Evolutionary conservation across 2,329 filamentous ascomycete genomes (phyloP), one percentile per base, ranked within the genome.

Genomic region (Monilinia vaccinii-corymbosi): DNA sequence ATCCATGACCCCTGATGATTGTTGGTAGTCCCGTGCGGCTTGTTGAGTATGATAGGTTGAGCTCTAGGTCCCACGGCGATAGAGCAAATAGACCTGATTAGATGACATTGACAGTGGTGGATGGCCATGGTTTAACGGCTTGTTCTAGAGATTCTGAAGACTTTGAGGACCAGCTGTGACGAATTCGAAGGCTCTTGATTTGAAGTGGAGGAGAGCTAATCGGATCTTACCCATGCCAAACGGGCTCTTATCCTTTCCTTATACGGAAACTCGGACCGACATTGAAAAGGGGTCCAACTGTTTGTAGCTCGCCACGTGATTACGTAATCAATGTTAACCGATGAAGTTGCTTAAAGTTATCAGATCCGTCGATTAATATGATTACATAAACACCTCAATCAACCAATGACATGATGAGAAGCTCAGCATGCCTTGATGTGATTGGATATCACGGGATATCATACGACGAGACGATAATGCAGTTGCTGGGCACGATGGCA

Each of bases 341-440:
- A 38, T 23, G 6, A 21, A 11, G 28, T 31, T 42, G n/a, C n/a
- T 59, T 44, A 52, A 59, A 50, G 56, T 59, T 59, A 59, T 52
- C 47, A 53, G 46, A 52, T 52, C 56, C 47, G 40, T 34, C 8
- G 14, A 14, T 45, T 13, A 21, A 40, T 16, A 40, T 7, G 36
- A 28, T 16, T 40, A 13, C 9, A 7, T 34, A 28, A 40, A n/a
- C n/a, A n/a, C n/a, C n/a, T n/a, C n/a, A n/a, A n/a, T n/a, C n/a
- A n/a, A n/a, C n/a, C n/a, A n/a, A n/a, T n/a, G n/a, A n/a, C n/a
- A n/a, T n/a, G n/a, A n/a, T n/a, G n/a, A n/a, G n/a, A n/a, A n/a
- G n/a, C n/a, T n/a, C n/a, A n/a, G n/a, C n/a, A n/a, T n/a, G n/a
- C n/a, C n/a, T n/a, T 42, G 3, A 31, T 10, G 10, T 52, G 36